Evolutionary conservation across 169 alveolate species (phyloP).

Genomic region (Babesia gibsoni): DNA sequence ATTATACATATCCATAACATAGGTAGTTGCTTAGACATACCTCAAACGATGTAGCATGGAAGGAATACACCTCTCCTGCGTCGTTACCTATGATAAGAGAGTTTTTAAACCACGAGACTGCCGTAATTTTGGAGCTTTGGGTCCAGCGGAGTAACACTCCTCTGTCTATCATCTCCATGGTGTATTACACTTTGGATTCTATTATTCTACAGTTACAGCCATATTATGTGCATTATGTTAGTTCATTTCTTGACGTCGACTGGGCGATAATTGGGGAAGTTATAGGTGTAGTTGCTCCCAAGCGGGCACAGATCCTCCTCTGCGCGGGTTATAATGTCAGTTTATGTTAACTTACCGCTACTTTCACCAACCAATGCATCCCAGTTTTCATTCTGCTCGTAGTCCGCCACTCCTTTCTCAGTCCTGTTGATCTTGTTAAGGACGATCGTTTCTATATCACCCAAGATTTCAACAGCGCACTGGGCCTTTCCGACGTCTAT

Average conservation of each 20-base stretch:
- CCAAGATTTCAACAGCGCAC: conserved; percentile 65
- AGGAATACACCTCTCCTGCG: conserved; percentile 44
- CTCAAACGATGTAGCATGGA: conserved; percentile 39
- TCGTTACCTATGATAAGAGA: conserved; percentile 37
- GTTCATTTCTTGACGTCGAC: conserved; percentile 3
- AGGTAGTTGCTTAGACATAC: conserved; percentile 21
- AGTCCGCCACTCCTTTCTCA: conserved; percentile 68
- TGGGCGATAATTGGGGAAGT: conserved; percentile 6
- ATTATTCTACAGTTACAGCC: background rate
- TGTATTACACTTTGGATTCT: background rate
- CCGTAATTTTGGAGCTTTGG: conserved; percentile 53
- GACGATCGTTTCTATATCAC: conserved; percentile 64
- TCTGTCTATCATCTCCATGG: conserved; percentile 46
- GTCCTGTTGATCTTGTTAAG: conserved; percentile 59
- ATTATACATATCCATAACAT: background rate
- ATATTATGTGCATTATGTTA: background rate
- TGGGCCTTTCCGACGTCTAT: conserved; percentile 54
- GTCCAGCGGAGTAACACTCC: conserved; percentile 59
- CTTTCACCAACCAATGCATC: conserved; percentile 44
- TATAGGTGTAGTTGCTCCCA: conserved; percentile 15
- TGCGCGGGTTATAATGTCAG: background rate
- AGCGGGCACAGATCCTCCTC: conserved; percentile 50
- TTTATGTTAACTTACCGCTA: conserved; percentile 33
- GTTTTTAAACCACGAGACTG: conserved; percentile 57
- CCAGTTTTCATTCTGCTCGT: conserved; percentile 57